A percentile compares a stretch with the other conserved stretches of the same genome.
Conservation (phyloP, 1,284 basidiomycete genomes). For the Pascua sp. region DNA sequence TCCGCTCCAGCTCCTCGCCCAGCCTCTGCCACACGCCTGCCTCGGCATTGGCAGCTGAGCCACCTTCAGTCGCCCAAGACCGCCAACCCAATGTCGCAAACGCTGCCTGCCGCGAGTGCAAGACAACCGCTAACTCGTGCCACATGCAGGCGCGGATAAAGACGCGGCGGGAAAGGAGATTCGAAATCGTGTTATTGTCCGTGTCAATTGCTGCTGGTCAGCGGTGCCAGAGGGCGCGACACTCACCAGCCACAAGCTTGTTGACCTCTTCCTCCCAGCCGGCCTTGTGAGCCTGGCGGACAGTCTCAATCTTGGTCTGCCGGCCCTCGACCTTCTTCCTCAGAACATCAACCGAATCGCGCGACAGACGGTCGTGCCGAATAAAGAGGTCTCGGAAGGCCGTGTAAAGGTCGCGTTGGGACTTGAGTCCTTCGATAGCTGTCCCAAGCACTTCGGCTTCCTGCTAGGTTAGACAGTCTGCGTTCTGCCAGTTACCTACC, state of each 20-base stretch:
- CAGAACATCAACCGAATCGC: conserved; percentile 78
- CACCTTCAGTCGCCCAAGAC: conserved; percentile 67
- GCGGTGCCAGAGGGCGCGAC: neutral
- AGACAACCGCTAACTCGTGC: conserved; percentile 81
- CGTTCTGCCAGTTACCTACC: conserved; percentile 56
- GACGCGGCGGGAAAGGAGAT: conserved; percentile 66
- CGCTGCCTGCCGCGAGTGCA: conserved; percentile 81
- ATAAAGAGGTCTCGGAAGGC: conserved; percentile 78
- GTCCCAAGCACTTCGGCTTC: conserved; percentile 1
- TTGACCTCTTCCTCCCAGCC: conserved; percentile 80
- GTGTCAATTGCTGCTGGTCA: conserved; percentile 37
- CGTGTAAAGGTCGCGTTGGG: conserved; percentile 80
- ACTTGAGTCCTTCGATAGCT: conserved; percentile 52
- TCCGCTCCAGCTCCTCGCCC: conserved; percentile 64
- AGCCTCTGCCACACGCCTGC: conserved; percentile 69
- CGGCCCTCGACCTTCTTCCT: conserved; percentile 76
- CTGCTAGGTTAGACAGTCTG: neutral
- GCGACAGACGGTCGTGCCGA: conserved; percentile 74
- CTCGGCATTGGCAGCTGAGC: conserved; percentile 61
- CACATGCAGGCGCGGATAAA: conserved; percentile 86
- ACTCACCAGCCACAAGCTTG: conserved; percentile 53
- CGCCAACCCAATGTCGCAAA: conserved; percentile 70
- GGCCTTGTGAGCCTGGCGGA: conserved; percentile 66
- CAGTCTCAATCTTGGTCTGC: conserved; percentile 68
- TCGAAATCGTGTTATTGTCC: conserved; percentile 55